phyloP scores from a whole-genome alignment of 1,284 basidiomycete genomes.

The Boletus mariae region DNA sequence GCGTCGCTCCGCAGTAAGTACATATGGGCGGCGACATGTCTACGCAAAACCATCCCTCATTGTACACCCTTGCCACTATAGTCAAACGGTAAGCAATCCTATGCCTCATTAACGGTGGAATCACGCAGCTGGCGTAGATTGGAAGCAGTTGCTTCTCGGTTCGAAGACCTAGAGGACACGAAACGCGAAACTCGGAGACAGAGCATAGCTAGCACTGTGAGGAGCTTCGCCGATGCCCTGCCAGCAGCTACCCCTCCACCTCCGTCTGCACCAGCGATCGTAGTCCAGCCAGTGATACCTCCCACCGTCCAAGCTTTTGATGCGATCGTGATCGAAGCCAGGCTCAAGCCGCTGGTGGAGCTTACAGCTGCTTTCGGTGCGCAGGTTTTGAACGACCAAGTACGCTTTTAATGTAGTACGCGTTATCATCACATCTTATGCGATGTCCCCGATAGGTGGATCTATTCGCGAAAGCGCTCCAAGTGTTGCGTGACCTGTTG shows the following conservation, averaged over 20 bases:
- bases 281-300: constrained; percentile 42
- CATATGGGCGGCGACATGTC: constrained; percentile 17
- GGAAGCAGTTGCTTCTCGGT: constrained; percentile 90
- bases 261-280: constrained; percentile 37
- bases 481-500: constrained; percentile 68
- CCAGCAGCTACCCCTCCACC: constrained; percentile 38
- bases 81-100: constrained; percentile 65
- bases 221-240: constrained; percentile 34
- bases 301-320: constrained; percentile 73
- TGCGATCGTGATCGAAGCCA: constrained; percentile 66
- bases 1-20: not conserved
- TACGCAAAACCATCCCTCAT: constrained; percentile 41
- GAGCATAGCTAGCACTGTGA: constrained; percentile 24
- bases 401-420: constrained; percentile 38
- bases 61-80: constrained; percentile 74
- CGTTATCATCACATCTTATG: constrained; percentile 5
- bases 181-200: constrained; percentile 35
- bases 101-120: constrained; percentile 1
- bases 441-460: constrained; percentile 49
- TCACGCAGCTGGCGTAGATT: constrained; percentile 44
- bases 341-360: constrained; percentile 71
- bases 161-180: constrained; percentile 80
- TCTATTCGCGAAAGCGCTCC: constrained; percentile 68
- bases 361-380: constrained; percentile 76
- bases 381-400: constrained; percentile 71